phyloP scores from a whole-genome alignment of 768 basidiomycete species.

The Lyophyllum atratum region DNA sequence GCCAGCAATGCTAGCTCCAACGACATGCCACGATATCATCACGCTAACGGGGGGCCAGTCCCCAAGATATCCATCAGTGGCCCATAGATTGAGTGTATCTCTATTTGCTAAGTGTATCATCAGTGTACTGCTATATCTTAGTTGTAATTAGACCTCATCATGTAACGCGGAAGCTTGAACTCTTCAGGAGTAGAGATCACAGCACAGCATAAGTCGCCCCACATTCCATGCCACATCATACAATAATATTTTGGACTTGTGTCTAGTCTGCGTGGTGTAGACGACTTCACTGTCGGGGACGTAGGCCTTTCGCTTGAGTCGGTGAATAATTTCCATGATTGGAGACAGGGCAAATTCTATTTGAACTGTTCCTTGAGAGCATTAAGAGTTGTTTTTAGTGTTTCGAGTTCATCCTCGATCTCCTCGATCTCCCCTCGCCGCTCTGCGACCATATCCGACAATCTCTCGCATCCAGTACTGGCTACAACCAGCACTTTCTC shows the following conservation, averaged over 20 bases:
- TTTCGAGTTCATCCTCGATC: slow-evolving; percentile 43
- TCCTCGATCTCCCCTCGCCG: slow-evolving; percentile 47
- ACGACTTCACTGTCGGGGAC: too few species aligned
- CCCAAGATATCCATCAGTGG: slow-evolving; percentile 22
- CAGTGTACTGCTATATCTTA: slow-evolving; percentile 8
- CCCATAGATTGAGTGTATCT: slow-evolving; percentile 2
- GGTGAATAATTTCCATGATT: neutral
- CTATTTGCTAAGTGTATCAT: slow-evolving; percentile 6
- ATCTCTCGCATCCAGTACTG: slow-evolving; percentile 45
- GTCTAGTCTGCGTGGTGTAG: too few species aligned
- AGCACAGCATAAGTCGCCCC: too few species aligned
- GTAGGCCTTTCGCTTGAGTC: neutral
- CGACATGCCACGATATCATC: neutral
- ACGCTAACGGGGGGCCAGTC: slow-evolving; percentile 14
- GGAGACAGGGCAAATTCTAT: neutral
- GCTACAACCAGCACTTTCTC: slow-evolving; percentile 57
- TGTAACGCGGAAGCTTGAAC: slow-evolving; percentile 8
- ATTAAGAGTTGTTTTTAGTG: slow-evolving; percentile 38
- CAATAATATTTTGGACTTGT: too few species aligned
- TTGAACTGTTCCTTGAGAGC: slow-evolving; percentile 12
- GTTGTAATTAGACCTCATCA: slow-evolving; percentile 5
- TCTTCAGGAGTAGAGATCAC: neutral
- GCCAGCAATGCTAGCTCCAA: slow-evolving; percentile 8
- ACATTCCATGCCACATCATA: too few species aligned
- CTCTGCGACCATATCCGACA: slow-evolving; percentile 41